Base-by-base conservation (phyloP, 306 rosid genomes). In the Vigna angularis region DNA sequence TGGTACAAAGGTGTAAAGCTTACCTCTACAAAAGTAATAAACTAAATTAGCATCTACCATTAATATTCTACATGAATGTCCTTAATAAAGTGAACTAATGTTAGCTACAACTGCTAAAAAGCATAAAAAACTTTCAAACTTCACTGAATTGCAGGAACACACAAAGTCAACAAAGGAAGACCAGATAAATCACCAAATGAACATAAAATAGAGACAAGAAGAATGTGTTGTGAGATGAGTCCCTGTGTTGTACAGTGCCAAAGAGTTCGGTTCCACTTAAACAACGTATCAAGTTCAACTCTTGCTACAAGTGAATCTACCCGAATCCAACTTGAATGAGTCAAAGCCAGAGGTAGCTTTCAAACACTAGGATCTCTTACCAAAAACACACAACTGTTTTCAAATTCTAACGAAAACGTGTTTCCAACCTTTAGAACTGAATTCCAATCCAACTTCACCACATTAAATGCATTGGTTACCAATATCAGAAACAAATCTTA, bases 161-260 rank as follows among this genome's bases (percentile, higher is more conserved):
- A 59, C 58, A 75, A 75, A 75, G 72, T 81, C 80, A 80, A 65
- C 15, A 56, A 73, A 55, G 79, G 58, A 55, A 80, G 45, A 47
- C 51, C 62, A 62, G 9, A 79, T 55, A 62, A 13, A 79, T 65
- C 47, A 1, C 10, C 45, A 59, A 78, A 48, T 36, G 10, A 61
- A 70, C 55, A 48, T 7, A 44, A 14, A n/a, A 32, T 34, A 64
- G 51, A 42, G n/a, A 72, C 49, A 66, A 72, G 44, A 17, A 62
- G 24, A 32, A 45, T 56, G 48, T 55, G 14, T 26, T 8, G 28
- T 9, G 15, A 24, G n/a, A n/a, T 3, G 20, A 0, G 40, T 50
- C 22, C 30, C 58, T 44, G 24, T 64, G 53, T 6, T 45, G 75
- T 66, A 73, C 64, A 32, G 70, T 36, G 7, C 18, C 24, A 63